Base-by-base conservation (phyloP, 2,329 filamentous ascomycete genomes). In the Xylariaceae sp. region DNA sequence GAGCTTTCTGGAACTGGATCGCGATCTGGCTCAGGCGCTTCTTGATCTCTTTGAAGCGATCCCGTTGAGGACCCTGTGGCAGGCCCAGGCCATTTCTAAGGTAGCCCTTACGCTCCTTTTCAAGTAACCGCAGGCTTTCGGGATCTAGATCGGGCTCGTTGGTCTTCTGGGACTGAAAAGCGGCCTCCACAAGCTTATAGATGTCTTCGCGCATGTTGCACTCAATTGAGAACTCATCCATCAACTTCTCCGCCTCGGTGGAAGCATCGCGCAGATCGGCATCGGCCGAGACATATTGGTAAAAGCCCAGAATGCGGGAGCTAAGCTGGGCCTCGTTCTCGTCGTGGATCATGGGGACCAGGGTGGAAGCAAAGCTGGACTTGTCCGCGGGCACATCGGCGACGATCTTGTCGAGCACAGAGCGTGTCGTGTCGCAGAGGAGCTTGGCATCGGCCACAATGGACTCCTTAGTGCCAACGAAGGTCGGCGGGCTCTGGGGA, bases 21-120 rank as follows among this genome's bases (percentile, higher is more conserved):
- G 82, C 80, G 66, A 93, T 82, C 72, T 88, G 82, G 65, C 86
- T 89, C 58, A 94, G 77, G 10, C 88, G 79, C 80, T 90, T 90
- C 82, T 91, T 90, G 75, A 93, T 92, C 73, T 88, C 88, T 78
- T 92, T 93, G 81, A 93, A 93, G 50, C 89, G 83, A 67, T 92
- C 89, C 62, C 89, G 78, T 76, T 91, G 78, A 3, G 81, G 77
- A 1, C 88, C 89, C 23, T 83, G 82, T 1, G 88, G 86, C 53
- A 94, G 77, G 2, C 85, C 85, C 51, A 94, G 76, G 11, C 90
- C 90, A 72, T 91, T 92, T 56, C 84, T 81, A 67, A 93, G 86
- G 73, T 89, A 93, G 63, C 80, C 82, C 75, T 90, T 90, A 68
- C 88, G 83, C 68, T 92, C 87, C 76, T 89, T 91, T 74, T 92